A percentile compares a stretch with the other conserved stretches of the same genome.
These are phyloP conservation scores for Monocercomonoides exilis DNA, from an alignment of 78 protist genomes.

Conservation along the genomic window DNA sequence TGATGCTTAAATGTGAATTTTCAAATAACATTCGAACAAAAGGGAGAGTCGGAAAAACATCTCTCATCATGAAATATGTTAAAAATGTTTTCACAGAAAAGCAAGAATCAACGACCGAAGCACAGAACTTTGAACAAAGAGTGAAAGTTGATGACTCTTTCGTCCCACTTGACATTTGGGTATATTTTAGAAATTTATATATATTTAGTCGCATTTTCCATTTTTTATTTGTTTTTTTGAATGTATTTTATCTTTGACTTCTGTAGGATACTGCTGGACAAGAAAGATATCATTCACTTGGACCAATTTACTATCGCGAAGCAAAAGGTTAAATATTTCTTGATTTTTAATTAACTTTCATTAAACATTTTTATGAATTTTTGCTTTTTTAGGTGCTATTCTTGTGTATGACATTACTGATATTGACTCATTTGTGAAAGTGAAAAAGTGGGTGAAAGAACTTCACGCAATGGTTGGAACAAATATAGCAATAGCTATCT, in stretches of 20 bases:
- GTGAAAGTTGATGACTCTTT: slow-evolving; percentile 9
- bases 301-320: slow-evolving; percentile 42
- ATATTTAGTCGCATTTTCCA: no score
- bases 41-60: slow-evolving; percentile 42
- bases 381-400: slow-evolving; percentile 35
- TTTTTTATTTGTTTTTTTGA: no score
- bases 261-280: slow-evolving; percentile 44
- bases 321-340: not conserved
- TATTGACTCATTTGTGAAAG: slow-evolving; percentile 7
- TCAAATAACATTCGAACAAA: no score
- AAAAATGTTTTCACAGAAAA: slow-evolving; percentile 2
- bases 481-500: slow-evolving; percentile 5
- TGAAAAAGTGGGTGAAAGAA: slow-evolving; percentile 34
- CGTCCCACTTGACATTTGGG: slow-evolving; percentile 38
- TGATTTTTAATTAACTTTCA: not conserved
- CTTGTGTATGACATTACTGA: slow-evolving; percentile 49
- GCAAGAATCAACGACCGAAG: slow-evolving; percentile 36
- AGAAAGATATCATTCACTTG: slow-evolving; percentile 18
- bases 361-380: no score
- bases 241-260: no score
- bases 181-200: not conserved
- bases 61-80: slow-evolving; percentile 16
- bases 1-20: no score
- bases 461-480: slow-evolving; percentile 17
- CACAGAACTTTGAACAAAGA: slow-evolving; percentile 16